These are phyloP conservation scores for Fusarium palustre DNA, from an alignment of 2,329 filamentous ascomycete genomes.

Conservation along the genomic window DNA sequence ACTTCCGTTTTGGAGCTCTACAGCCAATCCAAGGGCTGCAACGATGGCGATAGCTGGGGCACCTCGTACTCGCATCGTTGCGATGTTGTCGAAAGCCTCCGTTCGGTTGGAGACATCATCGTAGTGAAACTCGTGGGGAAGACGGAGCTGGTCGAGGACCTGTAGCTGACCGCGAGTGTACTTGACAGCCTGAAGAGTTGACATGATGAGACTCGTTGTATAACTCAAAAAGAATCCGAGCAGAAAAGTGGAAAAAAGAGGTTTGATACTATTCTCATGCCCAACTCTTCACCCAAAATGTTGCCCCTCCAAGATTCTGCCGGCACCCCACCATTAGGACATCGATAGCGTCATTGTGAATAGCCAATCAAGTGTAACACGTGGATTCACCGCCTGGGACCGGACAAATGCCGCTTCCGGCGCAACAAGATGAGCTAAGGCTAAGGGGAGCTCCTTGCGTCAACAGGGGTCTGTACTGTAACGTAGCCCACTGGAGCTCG, in stretches of 20 bases:
- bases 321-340: constrained; percentile 46
- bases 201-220: constrained; percentile 53
- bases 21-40: constrained; percentile 87
- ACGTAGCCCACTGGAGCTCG: constrained; percentile 32
- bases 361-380: constrained; percentile 30
- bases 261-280: not conserved
- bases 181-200: constrained; percentile 79
- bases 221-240: not conserved
- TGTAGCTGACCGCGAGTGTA: constrained; percentile 78
- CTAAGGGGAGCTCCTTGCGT: constrained; percentile 32
- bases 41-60: constrained; percentile 98
- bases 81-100: constrained; percentile 86
- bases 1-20: constrained; percentile 76
- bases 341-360: constrained; percentile 31
- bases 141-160: constrained; percentile 84
- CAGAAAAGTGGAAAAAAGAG: not conserved
- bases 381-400: constrained; percentile 40
- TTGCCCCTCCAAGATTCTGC: constrained; percentile 53
- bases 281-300: constrained; percentile 20
- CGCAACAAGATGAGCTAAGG: constrained; percentile 43
- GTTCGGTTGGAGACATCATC: constrained; percentile 76
- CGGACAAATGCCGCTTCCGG: constrained; percentile 48
- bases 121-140: constrained; percentile 84
- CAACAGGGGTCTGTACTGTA: constrained; percentile 26
- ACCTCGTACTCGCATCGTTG: constrained; percentile 79